phyloP scores from a whole-genome alignment of 2,329 filamentous ascomycete species.

The Scorias spongiosa region DNA sequence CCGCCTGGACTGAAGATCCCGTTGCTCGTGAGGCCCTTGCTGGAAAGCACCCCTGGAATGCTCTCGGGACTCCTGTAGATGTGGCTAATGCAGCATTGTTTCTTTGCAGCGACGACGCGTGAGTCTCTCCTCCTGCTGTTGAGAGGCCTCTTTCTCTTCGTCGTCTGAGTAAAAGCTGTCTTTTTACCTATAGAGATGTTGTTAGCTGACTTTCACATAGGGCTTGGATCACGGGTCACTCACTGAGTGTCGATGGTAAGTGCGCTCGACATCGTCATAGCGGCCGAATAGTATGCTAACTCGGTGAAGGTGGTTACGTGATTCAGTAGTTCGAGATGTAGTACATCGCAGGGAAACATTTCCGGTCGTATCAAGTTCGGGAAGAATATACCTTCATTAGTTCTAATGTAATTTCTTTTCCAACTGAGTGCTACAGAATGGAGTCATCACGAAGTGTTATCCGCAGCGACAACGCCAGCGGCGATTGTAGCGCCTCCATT shows the following conservation, averaged over 20 bases:
- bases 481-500: slow-evolving; percentile 72
- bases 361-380: too few relatives aligned
- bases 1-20: background rate
- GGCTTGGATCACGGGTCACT: slow-evolving; percentile 9
- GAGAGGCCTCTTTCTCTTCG: background rate
- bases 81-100: slow-evolving; percentile 14
- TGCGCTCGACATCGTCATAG: background rate
- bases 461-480: slow-evolving; percentile 55
- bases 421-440: too few relatives aligned
- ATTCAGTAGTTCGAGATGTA: too few relatives aligned
- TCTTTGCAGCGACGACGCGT: slow-evolving; percentile 14
- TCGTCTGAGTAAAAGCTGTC: too few relatives aligned
- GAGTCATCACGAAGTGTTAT: slow-evolving; percentile 22
- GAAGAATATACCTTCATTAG: too few relatives aligned
- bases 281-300: too few relatives aligned
- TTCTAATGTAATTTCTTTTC: too few relatives aligned
- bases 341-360: too few relatives aligned
- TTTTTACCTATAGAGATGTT: background rate
- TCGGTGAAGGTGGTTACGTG: too few relatives aligned
- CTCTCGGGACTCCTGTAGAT: slow-evolving; percentile 11
- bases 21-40: slow-evolving; percentile 2
- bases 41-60: slow-evolving; percentile 9
- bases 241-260: slow-evolving; percentile 1
- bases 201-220: slow-evolving; percentile 3
- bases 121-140: slow-evolving; percentile 1